Evolutionary conservation across 768 basidiomycete genomes (phyloP).

Genomic region (Pleurotus djamor): DNA sequence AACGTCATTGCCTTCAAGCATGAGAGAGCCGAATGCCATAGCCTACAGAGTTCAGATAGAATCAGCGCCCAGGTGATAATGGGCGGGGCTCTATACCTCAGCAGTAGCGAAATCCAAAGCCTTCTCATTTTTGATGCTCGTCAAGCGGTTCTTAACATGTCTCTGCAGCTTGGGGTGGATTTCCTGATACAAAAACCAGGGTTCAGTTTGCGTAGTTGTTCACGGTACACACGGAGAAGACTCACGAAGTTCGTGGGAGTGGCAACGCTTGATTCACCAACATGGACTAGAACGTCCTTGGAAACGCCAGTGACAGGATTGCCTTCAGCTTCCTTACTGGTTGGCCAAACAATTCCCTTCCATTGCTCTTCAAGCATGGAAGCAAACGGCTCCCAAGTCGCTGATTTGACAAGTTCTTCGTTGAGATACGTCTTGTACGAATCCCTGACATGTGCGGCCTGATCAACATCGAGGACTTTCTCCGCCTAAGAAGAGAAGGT

Average conservation of each 20-base stretch:
- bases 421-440: conserved; percentile 66
- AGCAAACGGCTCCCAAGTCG: conserved; percentile 44
- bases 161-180: conserved; percentile 77
- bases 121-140: conserved; percentile 62
- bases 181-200: conserved; percentile 40
- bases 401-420: conserved; percentile 47
- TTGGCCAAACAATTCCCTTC: conserved; percentile 65
- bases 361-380: conserved; percentile 70
- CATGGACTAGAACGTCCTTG: conserved; percentile 42
- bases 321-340: conserved; percentile 44
- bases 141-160: conserved; percentile 77
- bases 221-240: conserved; percentile 7
- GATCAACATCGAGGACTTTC: conserved; percentile 47
- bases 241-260: conserved; percentile 64
- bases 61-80: background rate
- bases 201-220: too few species aligned
- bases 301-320: conserved; percentile 71
- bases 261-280: conserved; percentile 70
- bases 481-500: conserved; percentile 33
- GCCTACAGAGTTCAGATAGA: conserved; percentile 42
- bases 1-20: conserved; percentile 80
- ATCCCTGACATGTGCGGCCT: conserved; percentile 48
- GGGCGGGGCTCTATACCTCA: conserved; percentile 47
- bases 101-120: conserved; percentile 90
- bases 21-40: conserved; percentile 83